Conservation (phyloP, 2,329 filamentous ascomycete species). For the Aspergillus puulaauensis region DNA sequence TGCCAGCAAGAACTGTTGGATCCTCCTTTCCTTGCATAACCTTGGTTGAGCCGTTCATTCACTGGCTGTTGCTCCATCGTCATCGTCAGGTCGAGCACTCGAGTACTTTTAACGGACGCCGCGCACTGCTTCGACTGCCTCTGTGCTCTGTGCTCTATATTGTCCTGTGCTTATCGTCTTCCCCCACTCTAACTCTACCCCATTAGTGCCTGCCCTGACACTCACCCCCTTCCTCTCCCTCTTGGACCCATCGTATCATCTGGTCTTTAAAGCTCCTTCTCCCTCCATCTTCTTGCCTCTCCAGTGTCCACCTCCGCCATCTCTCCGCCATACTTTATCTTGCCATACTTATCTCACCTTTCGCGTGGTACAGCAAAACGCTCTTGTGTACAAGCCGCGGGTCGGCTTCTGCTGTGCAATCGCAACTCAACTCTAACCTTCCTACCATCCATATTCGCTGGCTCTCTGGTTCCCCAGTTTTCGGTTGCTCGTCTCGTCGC, state of each 20-base stretch:
- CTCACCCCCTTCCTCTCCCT: background rate
- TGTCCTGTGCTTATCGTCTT: background rate
- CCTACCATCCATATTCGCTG: background rate
- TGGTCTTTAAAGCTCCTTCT: background rate
- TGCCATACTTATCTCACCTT: background rate
- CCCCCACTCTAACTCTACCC: background rate
- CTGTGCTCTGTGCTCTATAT: background rate
- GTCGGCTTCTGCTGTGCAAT: constrained; percentile 18
- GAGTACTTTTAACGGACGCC: background rate
- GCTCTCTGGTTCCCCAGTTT: background rate
- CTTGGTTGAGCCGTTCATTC: constrained; percentile 22
- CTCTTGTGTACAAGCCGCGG: constrained; percentile 16
- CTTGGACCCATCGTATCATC: background rate
- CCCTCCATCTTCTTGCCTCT: background rate
- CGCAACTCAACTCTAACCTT: constrained; percentile 1
- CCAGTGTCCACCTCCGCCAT: background rate
- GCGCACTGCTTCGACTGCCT: background rate
- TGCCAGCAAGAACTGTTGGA: background rate
- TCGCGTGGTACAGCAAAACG: background rate
- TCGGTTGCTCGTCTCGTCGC: background rate
- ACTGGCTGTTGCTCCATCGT: background rate
- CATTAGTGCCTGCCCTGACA: background rate
- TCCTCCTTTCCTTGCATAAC: constrained; percentile 26
- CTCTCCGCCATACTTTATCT: background rate
- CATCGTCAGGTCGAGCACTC: background rate